Conservation (phyloP, 176 grass and related monocot genomes). For the Stipa capillata region DNA sequence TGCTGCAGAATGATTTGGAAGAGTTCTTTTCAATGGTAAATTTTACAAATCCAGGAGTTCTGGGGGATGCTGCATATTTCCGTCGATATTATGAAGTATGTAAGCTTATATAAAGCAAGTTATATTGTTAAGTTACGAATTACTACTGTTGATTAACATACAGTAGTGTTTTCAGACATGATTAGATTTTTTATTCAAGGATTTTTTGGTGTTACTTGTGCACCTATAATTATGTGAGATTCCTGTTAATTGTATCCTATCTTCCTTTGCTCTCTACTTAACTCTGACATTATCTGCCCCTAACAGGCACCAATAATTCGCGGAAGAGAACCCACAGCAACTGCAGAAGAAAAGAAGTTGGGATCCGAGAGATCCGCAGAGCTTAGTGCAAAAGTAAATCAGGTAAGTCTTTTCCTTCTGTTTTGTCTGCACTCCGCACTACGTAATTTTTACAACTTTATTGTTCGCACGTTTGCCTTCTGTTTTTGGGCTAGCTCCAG, state of each 20-base stretch:
- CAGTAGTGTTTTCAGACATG: background rate
- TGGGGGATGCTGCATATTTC: conserved; percentile 79
- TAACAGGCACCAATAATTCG: conserved; percentile 74
- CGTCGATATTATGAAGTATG: conserved; percentile 87
- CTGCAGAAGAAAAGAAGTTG: conserved; percentile 75
- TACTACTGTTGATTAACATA: background rate
- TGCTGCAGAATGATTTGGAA: conserved; percentile 87
- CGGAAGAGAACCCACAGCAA: conserved; percentile 81
- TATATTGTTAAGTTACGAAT: conserved; percentile 5
- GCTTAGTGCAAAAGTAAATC: conserved; percentile 91
- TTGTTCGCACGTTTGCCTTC: background rate
- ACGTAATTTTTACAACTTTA: background rate
- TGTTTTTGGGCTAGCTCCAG: background rate
- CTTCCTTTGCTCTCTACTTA: conserved; percentile 18
- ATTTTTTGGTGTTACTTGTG: background rate
- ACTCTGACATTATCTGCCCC: background rate
- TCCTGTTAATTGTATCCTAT: background rate
- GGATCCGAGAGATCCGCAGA: conserved; percentile 84
- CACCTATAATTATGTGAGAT: background rate
- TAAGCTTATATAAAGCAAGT: background rate
- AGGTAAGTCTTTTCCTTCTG: conserved; percentile 40
- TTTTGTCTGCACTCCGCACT: background rate
- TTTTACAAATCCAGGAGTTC: conserved; percentile 94
- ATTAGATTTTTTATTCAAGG: background rate
- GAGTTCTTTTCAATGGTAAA: conserved; percentile 99